A percentile compares a stretch with the other conserved stretches of the same genome.
phyloP scores from a whole-genome alignment of 1,284 basidiomycete species.

The Cerrena zonata region DNA sequence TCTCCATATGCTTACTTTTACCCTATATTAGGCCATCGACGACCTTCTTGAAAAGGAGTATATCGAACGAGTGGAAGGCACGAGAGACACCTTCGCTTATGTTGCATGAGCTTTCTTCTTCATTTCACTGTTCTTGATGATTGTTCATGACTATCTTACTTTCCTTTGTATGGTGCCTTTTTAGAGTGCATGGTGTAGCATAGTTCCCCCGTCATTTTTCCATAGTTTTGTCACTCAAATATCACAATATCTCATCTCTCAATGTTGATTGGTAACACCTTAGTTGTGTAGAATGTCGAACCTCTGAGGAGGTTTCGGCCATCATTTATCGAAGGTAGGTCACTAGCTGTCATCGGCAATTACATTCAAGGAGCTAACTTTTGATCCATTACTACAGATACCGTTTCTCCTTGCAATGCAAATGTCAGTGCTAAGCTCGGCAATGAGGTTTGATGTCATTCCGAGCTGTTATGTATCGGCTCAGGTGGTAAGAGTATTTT shows the following conservation, averaged over 20 bases:
- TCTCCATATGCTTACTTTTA: slow-evolving; percentile 4
- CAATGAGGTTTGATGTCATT: no score
- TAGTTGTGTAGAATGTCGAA: no score
- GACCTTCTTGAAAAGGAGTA: slow-evolving; percentile 96
- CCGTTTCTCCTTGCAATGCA: no score
- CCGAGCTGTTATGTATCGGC: no score
- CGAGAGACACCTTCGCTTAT: slow-evolving; percentile 74
- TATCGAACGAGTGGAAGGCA: slow-evolving; percentile 85
- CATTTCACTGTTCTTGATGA: neutral
- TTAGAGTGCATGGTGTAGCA: slow-evolving; percentile 7
- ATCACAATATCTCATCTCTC: neutral
- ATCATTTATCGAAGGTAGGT: no score
- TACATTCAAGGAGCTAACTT: no score
- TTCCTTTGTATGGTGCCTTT: neutral
- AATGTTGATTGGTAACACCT: neutral
- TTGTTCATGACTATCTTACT: neutral
- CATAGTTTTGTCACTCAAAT: neutral
- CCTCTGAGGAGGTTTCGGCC: no score
- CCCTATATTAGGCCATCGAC: slow-evolving; percentile 77
- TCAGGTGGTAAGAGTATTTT: no score
- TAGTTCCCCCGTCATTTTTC: neutral
- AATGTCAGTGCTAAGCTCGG: no score
- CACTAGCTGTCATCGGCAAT: no score
- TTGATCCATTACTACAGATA: no score
- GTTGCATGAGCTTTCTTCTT: slow-evolving; percentile 53